Evolutionary conservation across 768 basidiomycete species (phyloP).

Genomic region (Rhizopogon salebrosus): DNA sequence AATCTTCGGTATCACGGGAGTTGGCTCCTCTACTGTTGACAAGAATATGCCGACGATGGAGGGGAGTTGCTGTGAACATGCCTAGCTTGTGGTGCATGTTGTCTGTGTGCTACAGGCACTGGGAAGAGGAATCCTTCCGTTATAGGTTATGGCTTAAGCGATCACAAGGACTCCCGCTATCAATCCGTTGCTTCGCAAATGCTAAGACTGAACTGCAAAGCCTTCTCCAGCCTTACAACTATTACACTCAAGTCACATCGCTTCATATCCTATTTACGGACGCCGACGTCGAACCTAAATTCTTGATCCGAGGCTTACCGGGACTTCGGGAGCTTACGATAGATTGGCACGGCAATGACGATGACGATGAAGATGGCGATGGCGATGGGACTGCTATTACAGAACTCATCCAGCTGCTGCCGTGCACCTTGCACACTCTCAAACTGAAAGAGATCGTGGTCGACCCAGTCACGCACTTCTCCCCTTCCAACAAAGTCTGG

Average conservation of each 20-base stretch:
- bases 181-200: slow-evolving; percentile 1
- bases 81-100: slow-evolving; percentile 40
- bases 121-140: slow-evolving; percentile 7
- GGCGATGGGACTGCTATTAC: slow-evolving; percentile 3
- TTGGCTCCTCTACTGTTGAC: slow-evolving; percentile 34
- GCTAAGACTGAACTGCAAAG: not conserved
- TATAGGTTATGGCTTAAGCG: slow-evolving; percentile 10
- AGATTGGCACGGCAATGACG: no score
- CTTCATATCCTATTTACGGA: slow-evolving; percentile 4
- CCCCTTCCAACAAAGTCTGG: slow-evolving; percentile 11
- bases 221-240: slow-evolving; percentile 16
- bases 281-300: slow-evolving; percentile 5
- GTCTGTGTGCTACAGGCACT: slow-evolving; percentile 14
- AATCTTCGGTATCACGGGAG: not conserved
- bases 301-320: slow-evolving; percentile 13
- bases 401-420: slow-evolving; percentile 1
- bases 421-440: slow-evolving; percentile 10
- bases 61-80: slow-evolving; percentile 29
- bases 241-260: slow-evolving; percentile 2
- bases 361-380: no score
- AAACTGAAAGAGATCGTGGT: slow-evolving; percentile 3
- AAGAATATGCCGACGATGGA: slow-evolving; percentile 39
- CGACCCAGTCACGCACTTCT: not conserved
- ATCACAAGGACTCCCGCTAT: slow-evolving; percentile 12
- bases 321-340: slow-evolving; percentile 17